Base-by-base conservation (phyloP, 2,329 filamentous ascomycete species). In the Penicillium sp. region DNA sequence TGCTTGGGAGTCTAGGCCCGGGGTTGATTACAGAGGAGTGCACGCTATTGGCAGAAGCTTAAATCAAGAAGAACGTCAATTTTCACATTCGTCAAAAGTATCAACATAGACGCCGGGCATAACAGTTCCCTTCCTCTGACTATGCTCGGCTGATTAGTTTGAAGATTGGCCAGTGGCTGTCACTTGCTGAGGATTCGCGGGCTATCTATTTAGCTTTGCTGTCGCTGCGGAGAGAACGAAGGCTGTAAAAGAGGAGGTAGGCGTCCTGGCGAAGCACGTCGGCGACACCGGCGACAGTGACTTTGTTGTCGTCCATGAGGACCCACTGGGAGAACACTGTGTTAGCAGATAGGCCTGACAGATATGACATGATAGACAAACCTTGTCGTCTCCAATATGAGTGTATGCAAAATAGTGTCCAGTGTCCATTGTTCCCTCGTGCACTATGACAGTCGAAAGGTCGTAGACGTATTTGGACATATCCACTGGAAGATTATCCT, bases 251-350 rank as follows among this genome's bases (percentile, higher is more conserved):
- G 49, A 97, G 78, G 53, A 97, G 79, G 72, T 97, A 97, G 0
- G 93, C 92, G 71, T 96, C 88, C 13, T 90, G 90, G 29, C 83
- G 83, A 40, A 97, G 80, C 3, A 97, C 93, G 55, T 97, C 90
- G 5, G 88, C 89, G 68, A 94, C 88, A 44, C 85, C 85, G 2
- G 90, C 93, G 52, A 92, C 70, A 57, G 92, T 90, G 22, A 97
- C 93, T 70, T 91, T 92, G 71, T 94, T 92, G 69, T 97, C 93
- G 67, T 97, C 95, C 75, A 97, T 97, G 51, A 90, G 86, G 72
- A 96, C 96, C 93, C 93, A 97, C 82, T 96, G 61, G 14, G 57
- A 69, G 24, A 24, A 13, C 10, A 40, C 43, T 5, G 21, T 11
- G 40, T 62, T 36, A 60, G 50, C n/a, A 41, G 16, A 22, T 40